Base-by-base conservation (phyloP, 225 moss, liverwort and hornwort species). In the Pleurozium schreberi region DNA sequence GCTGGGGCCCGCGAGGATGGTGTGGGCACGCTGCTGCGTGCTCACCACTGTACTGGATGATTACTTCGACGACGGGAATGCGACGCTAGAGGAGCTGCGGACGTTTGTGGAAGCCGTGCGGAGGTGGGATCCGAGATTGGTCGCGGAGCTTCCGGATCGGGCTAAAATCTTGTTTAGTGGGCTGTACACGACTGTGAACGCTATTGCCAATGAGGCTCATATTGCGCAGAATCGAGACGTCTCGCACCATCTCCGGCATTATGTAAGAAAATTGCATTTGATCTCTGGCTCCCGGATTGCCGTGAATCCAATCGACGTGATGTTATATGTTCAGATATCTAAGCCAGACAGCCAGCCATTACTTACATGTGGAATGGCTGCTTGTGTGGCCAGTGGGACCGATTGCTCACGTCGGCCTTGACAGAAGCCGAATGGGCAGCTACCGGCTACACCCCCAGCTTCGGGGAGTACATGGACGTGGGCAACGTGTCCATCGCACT, bases 341-440 rank as follows among this genome's bases (percentile, higher is more conserved):
- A 71, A 52, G 43, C 10, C 23, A 82, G 47, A 6, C 58, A 58
- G 65, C 4, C 61, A 82, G 25, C 0, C 43, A 43, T 16, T 31
- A 50, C 65, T 83, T 26, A 83, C 36, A 16, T 83, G 38, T 38
- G 18, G 83, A 65, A 50, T 83, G 83, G 8, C 16, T 86, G 79
- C 42, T 23, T 66, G 68, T 9, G 10, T 79, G 60, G 59, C 84
- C 89, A 96, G 95, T 97, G 96, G 96, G 88, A 90, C 58, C 87
- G 90, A 75, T 93, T 77, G 90, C 58, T 98, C 60, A 91, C 92
- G 14, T 88, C 94, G 13, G 11, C 34, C n/a, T 31, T 94, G 90
- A 94, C 76, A 30, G 96, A 96, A 88, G 96, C 95, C 19, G 95
- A 96, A 84, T 96, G 94, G 96, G 89, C 78, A 58, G 92, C 88